A percentile compares a stretch with the other conserved stretches of the same genome.
phyloP scores from a whole-genome alignment of 2,329 filamentous ascomycete genomes.

The Chrysoporthe austroafricana region DNA sequence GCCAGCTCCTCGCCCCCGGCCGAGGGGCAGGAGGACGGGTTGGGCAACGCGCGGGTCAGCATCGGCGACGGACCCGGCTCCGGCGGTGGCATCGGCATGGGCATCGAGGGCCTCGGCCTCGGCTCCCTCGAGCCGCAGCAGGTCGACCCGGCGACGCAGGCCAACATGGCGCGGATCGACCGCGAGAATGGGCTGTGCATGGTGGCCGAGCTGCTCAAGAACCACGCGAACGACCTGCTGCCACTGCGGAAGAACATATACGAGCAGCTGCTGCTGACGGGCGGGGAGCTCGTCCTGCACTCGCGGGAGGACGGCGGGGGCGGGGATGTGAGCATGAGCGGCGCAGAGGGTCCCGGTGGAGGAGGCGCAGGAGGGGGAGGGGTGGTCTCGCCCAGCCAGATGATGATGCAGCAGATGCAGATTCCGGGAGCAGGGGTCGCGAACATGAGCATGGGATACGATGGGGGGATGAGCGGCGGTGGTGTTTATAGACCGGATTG shows the following conservation, averaged over 20 bases:
- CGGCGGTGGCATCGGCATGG: slow-evolving; percentile 19
- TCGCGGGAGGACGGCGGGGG: slow-evolving; percentile 30
- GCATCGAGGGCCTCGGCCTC: slow-evolving; percentile 43
- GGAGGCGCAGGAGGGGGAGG: background rate
- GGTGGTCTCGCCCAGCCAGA: slow-evolving; percentile 13
- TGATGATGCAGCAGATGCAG: slow-evolving; percentile 13
- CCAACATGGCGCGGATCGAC: slow-evolving; percentile 55
- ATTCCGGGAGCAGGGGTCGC: background rate
- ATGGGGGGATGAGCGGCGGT: background rate
- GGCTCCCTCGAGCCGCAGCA: slow-evolving; percentile 49
- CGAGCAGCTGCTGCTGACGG: slow-evolving; percentile 53
- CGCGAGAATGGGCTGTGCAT: slow-evolving; percentile 66
- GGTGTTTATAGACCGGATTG: slow-evolving; percentile 9
- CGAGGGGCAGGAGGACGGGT: slow-evolving; percentile 19
- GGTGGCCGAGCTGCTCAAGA: slow-evolving; percentile 57
- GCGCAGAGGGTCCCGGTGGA: background rate
- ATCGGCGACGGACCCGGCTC: background rate
- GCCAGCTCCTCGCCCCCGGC: background rate
- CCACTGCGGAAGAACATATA: slow-evolving; percentile 46
- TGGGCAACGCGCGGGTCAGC: slow-evolving; percentile 6
- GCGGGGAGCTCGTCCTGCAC: slow-evolving; percentile 48
- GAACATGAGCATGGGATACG: background rate
- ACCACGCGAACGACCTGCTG: slow-evolving; percentile 46
- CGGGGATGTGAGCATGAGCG: background rate
- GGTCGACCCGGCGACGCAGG: slow-evolving; percentile 47